Base-by-base conservation (phyloP, 2,329 filamentous ascomycete species). In the Aulographum hederae region DNA sequence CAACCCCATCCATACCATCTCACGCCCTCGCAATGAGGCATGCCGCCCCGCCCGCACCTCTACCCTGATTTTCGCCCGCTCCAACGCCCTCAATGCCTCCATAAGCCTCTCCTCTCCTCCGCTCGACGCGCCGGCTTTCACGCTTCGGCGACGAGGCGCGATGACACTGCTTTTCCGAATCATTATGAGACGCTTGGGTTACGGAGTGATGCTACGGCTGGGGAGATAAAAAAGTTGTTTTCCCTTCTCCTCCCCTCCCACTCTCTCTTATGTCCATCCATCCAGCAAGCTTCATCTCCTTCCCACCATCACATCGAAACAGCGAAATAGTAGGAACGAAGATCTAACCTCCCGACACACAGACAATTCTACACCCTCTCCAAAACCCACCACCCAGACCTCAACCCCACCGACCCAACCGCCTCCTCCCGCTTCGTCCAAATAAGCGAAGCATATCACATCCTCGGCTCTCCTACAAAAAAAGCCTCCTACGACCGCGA, bases 301-400 rank as follows among this genome's bases (percentile, higher is more conserved):
- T n/a, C 20, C 6, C n/a, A n/a, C n/a, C n/a, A n/a, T n/a, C n/a
- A n/a, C n/a, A n/a, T n/a, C n/a, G n/a, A n/a, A n/a, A n/a, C n/a
- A n/a, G n/a, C n/a, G n/a, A n/a, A n/a, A n/a, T n/a, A n/a, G n/a
- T n/a, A 4, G 12, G 3, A 6, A 8, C 2, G 3, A 23, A n/a
- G n/a, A 18, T 19, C 8, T 12, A 17, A 6, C 21, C 15, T 20
- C 20, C 32, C 27, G n/a, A 13, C 6, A 10, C 39, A 30, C 30
- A 62, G 58, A 42, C 57, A 70, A 50, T 98, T 94, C 68, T 95
- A 94, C 65, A 57, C 67, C 38, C 78, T 95, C 51, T 93, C 84
- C 47, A 92, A 94, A 57, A 60, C 67, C 33, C 77, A 93, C 65
- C 89, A 98, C 55, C 89, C 89, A 1, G 89, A 98, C 63, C 73